These are phyloP conservation scores for Xylariaceae sp. DNA, from an alignment of 2,329 filamentous ascomycete species.

Conservation along the genomic window DNA sequence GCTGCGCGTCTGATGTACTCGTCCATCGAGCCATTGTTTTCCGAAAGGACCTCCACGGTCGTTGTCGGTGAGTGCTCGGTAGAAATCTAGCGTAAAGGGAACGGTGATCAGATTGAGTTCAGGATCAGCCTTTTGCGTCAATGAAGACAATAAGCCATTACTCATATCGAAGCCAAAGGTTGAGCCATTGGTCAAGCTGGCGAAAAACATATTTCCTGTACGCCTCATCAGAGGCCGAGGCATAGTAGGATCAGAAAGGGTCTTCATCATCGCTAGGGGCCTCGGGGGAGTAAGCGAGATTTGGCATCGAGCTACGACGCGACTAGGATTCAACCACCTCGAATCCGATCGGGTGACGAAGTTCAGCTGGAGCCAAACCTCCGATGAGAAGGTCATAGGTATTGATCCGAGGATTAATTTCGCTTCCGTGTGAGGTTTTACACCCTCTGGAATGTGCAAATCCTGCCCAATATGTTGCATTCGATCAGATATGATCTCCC, in stretches of 20 bases:
- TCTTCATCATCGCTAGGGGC: constrained; percentile 25
- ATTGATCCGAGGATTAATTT: constrained; percentile 30
- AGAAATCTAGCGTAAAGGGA: constrained; percentile 49
- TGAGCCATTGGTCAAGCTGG: constrained; percentile 31
- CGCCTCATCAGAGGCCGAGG: constrained; percentile 18
- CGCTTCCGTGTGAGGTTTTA: constrained; percentile 39
- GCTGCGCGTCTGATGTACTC: constrained; percentile 41
- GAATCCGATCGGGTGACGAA: constrained; percentile 40
- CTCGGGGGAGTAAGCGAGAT: constrained; percentile 34
- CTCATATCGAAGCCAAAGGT: constrained; percentile 41
- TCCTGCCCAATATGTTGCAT: constrained; percentile 29
- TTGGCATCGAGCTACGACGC: constrained; percentile 49
- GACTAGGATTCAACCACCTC: constrained; percentile 46
- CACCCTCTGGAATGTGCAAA: constrained; percentile 36
- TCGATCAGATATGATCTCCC: constrained; percentile 37
- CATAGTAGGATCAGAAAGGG: constrained; percentile 3
- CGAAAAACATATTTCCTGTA: constrained; percentile 26
- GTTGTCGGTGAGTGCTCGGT: constrained; percentile 64
- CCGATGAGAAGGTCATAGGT: constrained; percentile 24
- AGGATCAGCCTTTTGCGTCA: constrained; percentile 29
- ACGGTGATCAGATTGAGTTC: constrained; percentile 38
- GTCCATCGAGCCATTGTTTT: constrained; percentile 49
- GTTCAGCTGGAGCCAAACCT: constrained; percentile 44
- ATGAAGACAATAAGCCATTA: constrained; percentile 37
- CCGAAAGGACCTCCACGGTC: constrained; percentile 53